Evolutionary conservation across 345 rosid genomes (phyloP), one percentile per base, ranked within the genome.

Genomic region (Anacardium occidentale): DNA sequence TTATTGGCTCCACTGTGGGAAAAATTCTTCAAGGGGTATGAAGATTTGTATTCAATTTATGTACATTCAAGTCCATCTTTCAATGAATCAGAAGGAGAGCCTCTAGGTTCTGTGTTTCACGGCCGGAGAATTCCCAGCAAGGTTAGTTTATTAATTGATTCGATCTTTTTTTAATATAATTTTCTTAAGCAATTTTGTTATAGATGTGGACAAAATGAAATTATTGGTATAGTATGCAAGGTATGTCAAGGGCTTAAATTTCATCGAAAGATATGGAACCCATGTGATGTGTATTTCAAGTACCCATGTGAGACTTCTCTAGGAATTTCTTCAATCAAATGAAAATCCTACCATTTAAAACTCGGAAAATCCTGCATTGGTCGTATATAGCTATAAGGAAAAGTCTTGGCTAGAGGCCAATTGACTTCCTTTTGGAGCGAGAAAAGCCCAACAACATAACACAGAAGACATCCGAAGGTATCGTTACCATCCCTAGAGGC

Each of bases 1-100:
- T 66, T 87, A 29, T 64, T 93, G 75, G 96, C 92, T 78, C 94
- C 89, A 18, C 42, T 93, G 65, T 93, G 98, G 98, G 97, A 91
- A 65, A 84, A 71, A 58, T 93, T 93, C 79, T 93, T 93, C 78
- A 68, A 77, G 57, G 96, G 98, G 0, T 79, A 91, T 64, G 73
- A 85, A 71, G 92, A 83, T 32, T 64, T 85, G 29, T 93, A 88
- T 68, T 88, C 75, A 5, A 84, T 93, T 22, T 93, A 91, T 32
- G 83, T 89, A 51, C 98, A 93, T 61, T 86, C 94, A 0, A 75
- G 77, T 77, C 96, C 91, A 34, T 74, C 83, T 21, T 85, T 77
- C 63, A 83, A 88, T 54, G 75, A 76, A 60, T 52, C 85, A 2
- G 77, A 73, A 47, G 53, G 83, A 5, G 77, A 87, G 55, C 87